Evolutionary conservation across 495 filamentous ascomycete genomes (phyloP), one percentile per base, ranked within the genome.

Genomic region (Mycothermus thermophilus): DNA sequence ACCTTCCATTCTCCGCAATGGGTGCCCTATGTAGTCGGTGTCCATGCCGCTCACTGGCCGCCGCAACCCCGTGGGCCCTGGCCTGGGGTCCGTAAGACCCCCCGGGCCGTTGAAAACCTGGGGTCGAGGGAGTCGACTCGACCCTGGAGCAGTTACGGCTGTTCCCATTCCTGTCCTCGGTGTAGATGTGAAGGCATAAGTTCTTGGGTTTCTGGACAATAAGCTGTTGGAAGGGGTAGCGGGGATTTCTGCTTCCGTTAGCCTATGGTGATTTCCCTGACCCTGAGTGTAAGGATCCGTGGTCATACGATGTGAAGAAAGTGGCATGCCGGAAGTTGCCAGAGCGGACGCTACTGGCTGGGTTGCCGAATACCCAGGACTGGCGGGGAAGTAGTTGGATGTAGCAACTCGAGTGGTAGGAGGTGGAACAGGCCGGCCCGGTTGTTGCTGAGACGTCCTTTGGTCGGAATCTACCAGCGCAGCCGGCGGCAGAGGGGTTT

Each of bases 281-380:
- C n/a, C n/a, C n/a, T n/a, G n/a, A n/a, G n/a, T n/a, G n/a, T n/a
- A n/a, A n/a, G n/a, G n/a, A n/a, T n/a, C n/a, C n/a, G n/a, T n/a
- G n/a, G n/a, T n/a, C 23, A n/a, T 22, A 47, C 44, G 19, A 18
- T 39, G 40, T 9, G 40, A 19, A 2, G 15, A 27, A 13, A 19
- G 12, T n/a, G 35, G 28, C 12, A 35, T 43, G 25, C 34, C 39
- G 35, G 32, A 43, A 8, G 19, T 9, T 4, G 12, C 21, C 9
- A 37, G n/a, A 3, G 23, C 16, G 5, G 21, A 8, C 6, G 28
- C 25, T 8, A 1, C 14, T 4, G 29, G 21, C n/a, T 35, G 32
- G 1, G 21, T 14, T 13, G 31, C 32, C 1, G 38, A 15, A 22
- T 21, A 26, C 2, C 16, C 18, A 5, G 38, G 38, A 11, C 38